Evolutionary conservation across 495 filamentous ascomycete species (phyloP).

Genomic region (Lasiosphaeris hirsuta): DNA sequence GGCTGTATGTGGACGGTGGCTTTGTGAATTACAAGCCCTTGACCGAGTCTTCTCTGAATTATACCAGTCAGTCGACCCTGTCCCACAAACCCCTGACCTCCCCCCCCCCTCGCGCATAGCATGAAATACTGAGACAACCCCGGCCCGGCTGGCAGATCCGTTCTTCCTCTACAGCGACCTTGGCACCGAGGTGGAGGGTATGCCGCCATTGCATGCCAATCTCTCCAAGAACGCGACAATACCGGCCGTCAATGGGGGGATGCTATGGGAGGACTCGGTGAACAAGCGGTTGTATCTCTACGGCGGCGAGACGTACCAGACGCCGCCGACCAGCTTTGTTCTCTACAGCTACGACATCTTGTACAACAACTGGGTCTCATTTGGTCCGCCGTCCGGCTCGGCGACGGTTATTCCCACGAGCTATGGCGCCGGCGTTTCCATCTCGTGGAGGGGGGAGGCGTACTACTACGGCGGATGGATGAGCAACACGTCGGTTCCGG

Average conservation of each 20-base stretch:
- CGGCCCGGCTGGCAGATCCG: conserved; percentile 26
- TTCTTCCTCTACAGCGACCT: conserved; percentile 49
- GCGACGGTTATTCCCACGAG: conserved; percentile 19
- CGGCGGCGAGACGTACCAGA: conserved; percentile 43
- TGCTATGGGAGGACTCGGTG: conserved; percentile 49
- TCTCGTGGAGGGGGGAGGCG: conserved; percentile 24
- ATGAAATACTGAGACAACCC: neutral
- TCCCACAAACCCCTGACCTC: too few species aligned
- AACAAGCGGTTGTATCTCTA: conserved; percentile 52
- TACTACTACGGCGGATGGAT: conserved; percentile 48
- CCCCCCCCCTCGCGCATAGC: neutral
- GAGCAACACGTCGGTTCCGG: conserved; percentile 40
- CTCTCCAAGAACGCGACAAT: conserved; percentile 47
- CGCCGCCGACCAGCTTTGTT: conserved; percentile 29
- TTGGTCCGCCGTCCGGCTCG: conserved; percentile 12
- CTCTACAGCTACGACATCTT: conserved; percentile 45
- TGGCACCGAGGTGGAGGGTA: conserved; percentile 32
- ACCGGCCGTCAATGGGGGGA: conserved; percentile 42
- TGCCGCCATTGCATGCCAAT: conserved; percentile 45
- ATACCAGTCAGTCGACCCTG: conserved; percentile 44
- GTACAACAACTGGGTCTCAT: conserved; percentile 40
- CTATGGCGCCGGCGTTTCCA: conserved; percentile 25
- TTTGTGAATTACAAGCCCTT: conserved; percentile 45
- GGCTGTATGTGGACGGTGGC: conserved; percentile 53
- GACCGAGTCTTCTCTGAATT: conserved; percentile 40